A percentile compares a stretch with the other conserved stretches of the same genome.
These are phyloP conservation scores for Aspergillus glaucus DNA, from an alignment of 2,329 filamentous ascomycete species.

Conservation along the genomic window DNA sequence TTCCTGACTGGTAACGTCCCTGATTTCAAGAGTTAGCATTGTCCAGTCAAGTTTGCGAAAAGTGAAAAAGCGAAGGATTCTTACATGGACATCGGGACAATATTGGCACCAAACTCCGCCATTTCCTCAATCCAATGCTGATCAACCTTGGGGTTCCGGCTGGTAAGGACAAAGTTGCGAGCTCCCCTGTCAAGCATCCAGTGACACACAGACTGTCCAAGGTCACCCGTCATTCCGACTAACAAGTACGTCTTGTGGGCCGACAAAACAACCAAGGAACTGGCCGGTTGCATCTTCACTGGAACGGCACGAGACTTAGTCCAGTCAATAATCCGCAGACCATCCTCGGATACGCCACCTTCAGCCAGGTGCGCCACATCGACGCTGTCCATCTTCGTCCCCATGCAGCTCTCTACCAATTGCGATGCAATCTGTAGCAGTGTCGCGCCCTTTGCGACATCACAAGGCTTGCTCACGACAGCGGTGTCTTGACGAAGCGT, in stretches of 20 bases:
- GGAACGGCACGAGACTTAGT: not conserved
- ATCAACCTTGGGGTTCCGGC: constrained; percentile 18
- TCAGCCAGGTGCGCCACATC: not conserved
- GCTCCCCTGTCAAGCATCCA: constrained; percentile 25
- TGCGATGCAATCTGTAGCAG: not conserved
- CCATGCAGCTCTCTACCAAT: not conserved
- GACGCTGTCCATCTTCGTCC: not conserved
- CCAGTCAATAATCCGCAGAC: not conserved
- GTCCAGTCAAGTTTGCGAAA: not conserved
- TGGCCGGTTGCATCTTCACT: not conserved
- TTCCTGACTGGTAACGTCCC: constrained; percentile 12
- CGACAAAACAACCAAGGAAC: constrained; percentile 2
- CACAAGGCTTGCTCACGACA: not conserved
- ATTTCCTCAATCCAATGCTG: constrained; percentile 12
- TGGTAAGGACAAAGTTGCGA: constrained; percentile 17
- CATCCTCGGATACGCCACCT: not conserved
- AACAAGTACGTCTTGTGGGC: constrained; percentile 19
- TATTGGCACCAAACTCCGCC: constrained; percentile 3
- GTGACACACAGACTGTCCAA: constrained; percentile 17
- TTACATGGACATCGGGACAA: constrained; percentile 8
- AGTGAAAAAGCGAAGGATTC: not conserved
- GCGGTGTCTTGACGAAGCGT: not conserved
- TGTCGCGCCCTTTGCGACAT: not conserved
- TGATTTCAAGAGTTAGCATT: not conserved
- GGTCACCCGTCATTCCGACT: constrained; percentile 17